Evolutionary conservation across 2,329 filamentous ascomycete genomes (phyloP).

Genomic region (Dendryphion nanum): DNA sequence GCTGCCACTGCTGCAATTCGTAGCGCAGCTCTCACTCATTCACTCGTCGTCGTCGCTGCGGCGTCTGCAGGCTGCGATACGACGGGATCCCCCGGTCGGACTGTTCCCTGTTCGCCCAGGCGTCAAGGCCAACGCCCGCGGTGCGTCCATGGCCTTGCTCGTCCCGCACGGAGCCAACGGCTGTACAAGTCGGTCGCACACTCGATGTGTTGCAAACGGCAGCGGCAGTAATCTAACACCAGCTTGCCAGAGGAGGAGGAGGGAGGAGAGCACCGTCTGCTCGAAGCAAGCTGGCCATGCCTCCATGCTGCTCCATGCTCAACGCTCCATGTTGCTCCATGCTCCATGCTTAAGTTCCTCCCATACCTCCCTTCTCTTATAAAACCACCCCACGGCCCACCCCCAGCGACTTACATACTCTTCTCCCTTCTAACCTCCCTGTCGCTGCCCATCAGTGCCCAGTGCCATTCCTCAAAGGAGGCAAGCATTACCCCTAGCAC

Average conservation of each 20-base stretch:
- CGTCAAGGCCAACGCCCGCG: conserved; percentile 11
- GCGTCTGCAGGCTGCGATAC: no score
- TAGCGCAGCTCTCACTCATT: background rate
- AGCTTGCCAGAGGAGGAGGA: conserved; percentile 34
- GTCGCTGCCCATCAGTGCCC: no score
- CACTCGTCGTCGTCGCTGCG: background rate
- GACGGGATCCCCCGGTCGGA: background rate
- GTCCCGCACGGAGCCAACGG: conserved; percentile 40
- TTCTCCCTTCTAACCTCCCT: conserved; percentile 25
- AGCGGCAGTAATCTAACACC: conserved; percentile 38
- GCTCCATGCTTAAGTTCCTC: no score
- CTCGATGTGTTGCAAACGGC: conserved; percentile 42
- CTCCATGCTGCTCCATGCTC: no score
- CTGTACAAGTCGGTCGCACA: conserved; percentile 35
- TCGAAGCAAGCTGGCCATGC: conserved; percentile 32
- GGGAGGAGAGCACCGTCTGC: conserved; percentile 25
- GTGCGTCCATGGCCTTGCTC: conserved; percentile 35
- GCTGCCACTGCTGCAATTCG: background rate
- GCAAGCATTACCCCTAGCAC: conserved; percentile 12
- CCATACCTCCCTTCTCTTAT: no score
- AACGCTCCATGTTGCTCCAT: no score
- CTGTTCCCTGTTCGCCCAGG: background rate
- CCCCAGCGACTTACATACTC: no score
- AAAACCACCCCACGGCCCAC: conserved; percentile 35
- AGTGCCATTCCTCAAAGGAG: no score